Percentiles rank a stretch among this genome's conserved stretches.
phyloP scores from a whole-genome alignment of 2,329 filamentous ascomycete genomes.

The Epichloe uncinata region DNA sequence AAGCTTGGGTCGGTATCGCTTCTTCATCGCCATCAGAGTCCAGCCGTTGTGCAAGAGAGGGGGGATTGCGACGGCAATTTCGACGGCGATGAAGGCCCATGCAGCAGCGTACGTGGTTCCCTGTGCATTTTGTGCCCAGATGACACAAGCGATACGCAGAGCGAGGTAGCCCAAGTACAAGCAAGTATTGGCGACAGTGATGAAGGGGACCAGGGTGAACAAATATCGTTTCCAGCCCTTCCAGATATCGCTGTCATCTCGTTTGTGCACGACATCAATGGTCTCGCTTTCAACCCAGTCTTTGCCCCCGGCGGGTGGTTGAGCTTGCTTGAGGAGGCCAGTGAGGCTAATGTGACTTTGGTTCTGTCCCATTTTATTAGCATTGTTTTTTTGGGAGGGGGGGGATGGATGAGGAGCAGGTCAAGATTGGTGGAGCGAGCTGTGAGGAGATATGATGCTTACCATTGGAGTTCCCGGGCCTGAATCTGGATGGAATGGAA shows the following conservation, averaged over 20 bases:
- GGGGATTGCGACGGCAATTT: slow-evolving; percentile 36
- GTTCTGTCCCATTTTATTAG: slow-evolving; percentile 17
- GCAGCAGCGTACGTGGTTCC: slow-evolving; percentile 32
- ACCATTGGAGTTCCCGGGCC: slow-evolving; percentile 10
- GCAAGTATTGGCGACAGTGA: slow-evolving; percentile 27
- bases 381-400: not conserved
- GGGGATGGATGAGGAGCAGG: not conserved
- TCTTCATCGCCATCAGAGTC: slow-evolving; percentile 44
- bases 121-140: slow-evolving; percentile 32
- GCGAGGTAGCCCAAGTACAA: slow-evolving; percentile 36
- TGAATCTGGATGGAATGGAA: slow-evolving; percentile 7
- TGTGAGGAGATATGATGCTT: not conserved
- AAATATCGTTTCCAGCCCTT: slow-evolving; percentile 29
- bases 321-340: slow-evolving; percentile 22
- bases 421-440: not conserved
- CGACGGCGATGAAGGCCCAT: slow-evolving; percentile 44
- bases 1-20: slow-evolving; percentile 38
- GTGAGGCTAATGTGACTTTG: slow-evolving; percentile 30
- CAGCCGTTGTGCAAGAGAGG: slow-evolving; percentile 44
- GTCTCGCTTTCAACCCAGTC: slow-evolving; percentile 17
- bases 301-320: slow-evolving; percentile 19
- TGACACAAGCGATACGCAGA: slow-evolving; percentile 37
- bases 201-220: slow-evolving; percentile 23
- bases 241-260: slow-evolving; percentile 30
- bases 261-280: slow-evolving; percentile 28